These are phyloP conservation scores for Delonix regia DNA, from an alignment of 306 rosid genomes.

Conservation along the genomic window DNA sequence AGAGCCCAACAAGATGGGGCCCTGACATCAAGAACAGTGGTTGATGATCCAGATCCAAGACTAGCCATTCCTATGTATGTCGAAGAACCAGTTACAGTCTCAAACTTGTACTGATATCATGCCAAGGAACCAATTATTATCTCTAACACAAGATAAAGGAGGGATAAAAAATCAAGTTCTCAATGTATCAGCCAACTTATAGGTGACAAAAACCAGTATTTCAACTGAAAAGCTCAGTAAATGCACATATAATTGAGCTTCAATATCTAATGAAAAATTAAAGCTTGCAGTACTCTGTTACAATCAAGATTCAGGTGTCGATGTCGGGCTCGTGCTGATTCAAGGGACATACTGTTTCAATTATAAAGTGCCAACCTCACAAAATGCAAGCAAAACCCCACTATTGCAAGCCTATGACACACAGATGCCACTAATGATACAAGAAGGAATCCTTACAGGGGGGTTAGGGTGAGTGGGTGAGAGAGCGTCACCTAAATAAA, in stretches of 20 bases:
- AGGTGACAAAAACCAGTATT: not conserved
- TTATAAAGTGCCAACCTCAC: not conserved
- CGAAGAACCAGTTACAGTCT: slow-evolving; percentile 66
- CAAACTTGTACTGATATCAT: slow-evolving; percentile 47
- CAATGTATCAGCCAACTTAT: not conserved
- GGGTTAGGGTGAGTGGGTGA: too few relatives aligned
- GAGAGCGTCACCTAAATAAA: not conserved
- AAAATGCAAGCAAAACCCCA: not conserved
- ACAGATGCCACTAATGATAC: slow-evolving; percentile 18
- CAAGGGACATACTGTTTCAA: not conserved
- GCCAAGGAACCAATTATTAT: not conserved
- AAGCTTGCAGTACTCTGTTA: not conserved
- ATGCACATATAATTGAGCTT: not conserved
- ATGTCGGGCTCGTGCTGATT: not conserved
- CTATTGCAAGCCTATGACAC: not conserved
- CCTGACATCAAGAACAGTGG: slow-evolving; percentile 38
- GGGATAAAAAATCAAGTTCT: not conserved
- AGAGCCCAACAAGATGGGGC: slow-evolving; percentile 51
- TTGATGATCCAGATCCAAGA: slow-evolving; percentile 70
- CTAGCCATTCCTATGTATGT: slow-evolving; percentile 75
- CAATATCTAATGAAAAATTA: slow-evolving; percentile 14
- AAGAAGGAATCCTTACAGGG: slow-evolving; percentile 9
- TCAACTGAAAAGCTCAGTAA: slow-evolving; percentile 27
- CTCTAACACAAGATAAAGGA: not conserved
- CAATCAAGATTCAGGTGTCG: slow-evolving; percentile 19